phyloP scores from a whole-genome alignment of 2,329 filamentous ascomycete genomes.

The Microsporum audouinii region DNA sequence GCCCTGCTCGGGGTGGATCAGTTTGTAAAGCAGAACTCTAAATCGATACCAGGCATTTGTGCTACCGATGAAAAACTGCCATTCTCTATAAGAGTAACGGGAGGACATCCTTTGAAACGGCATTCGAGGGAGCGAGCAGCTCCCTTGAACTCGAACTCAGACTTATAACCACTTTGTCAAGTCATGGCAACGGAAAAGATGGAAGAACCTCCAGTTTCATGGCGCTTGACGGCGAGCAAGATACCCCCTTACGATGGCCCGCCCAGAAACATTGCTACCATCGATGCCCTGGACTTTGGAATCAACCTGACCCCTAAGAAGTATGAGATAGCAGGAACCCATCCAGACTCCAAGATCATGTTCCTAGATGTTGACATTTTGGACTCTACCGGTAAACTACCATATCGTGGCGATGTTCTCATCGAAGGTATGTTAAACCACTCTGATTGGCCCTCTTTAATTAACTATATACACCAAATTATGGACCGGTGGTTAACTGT shows the following conservation, averaged over 20 bases:
- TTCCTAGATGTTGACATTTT: constrained; percentile 33
- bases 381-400: constrained; percentile 29
- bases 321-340: constrained; percentile 28
- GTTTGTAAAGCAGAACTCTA: background rate
- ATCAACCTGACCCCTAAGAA: constrained; percentile 23
- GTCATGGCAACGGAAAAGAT: constrained; percentile 5
- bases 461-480: background rate
- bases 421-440: constrained; percentile 24
- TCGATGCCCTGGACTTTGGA: constrained; percentile 24
- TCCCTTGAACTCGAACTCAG: background rate
- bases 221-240: constrained; percentile 4
- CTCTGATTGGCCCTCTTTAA: background rate
- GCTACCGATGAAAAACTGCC: background rate
- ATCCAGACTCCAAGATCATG: constrained; percentile 24
- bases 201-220: constrained; percentile 11
- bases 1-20: background rate
- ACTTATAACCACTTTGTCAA: background rate
- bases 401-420: constrained; percentile 31
- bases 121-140: background rate
- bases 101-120: background rate
- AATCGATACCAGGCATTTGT: background rate
- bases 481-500: background rate
- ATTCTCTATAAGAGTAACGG: background rate
- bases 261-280: constrained; percentile 19
- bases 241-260: constrained; percentile 17